A percentile compares a stretch with the other conserved stretches of the same genome.
Conservation (phyloP, 2,329 filamentous ascomycete genomes). For the Botryosphaeria dothidea region DNA sequence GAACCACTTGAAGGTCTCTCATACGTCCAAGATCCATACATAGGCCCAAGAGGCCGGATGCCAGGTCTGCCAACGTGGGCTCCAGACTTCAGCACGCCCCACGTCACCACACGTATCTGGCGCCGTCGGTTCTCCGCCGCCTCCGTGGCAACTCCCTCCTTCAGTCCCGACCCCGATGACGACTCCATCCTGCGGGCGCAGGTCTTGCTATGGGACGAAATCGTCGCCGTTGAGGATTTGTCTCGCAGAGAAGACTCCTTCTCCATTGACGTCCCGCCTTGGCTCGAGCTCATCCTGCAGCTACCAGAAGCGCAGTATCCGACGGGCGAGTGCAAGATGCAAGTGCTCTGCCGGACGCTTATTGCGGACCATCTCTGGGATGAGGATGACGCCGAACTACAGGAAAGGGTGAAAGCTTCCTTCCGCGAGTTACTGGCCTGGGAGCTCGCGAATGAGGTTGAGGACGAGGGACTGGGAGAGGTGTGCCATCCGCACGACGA, state of each 20-base stretch:
- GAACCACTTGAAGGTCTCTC: neutral
- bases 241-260: neutral
- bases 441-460: neutral
- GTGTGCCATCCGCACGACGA: neutral
- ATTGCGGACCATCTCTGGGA: neutral
- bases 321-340: neutral
- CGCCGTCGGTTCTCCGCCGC: neutral
- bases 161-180: neutral
- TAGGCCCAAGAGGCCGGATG: neutral
- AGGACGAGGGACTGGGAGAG: neutral
- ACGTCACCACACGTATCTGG: neutral
- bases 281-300: neutral
- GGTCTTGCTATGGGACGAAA: neutral
- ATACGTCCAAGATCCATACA: neutral
- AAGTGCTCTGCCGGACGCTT: neutral
- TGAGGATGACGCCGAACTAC: neutral
- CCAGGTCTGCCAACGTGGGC: constrained; percentile 1
- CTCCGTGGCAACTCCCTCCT: neutral
- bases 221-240: neutral
- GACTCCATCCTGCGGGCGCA: neutral
- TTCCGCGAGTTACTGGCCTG: neutral
- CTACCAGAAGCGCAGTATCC: neutral
- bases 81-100: constrained; percentile 7
- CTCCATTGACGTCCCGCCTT: neutral
- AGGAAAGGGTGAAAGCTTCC: neutral